These are phyloP conservation scores for Monilinia vaccinii-corymbosi DNA, from an alignment of 2,329 filamentous ascomycete genomes.

Conservation along the genomic window DNA sequence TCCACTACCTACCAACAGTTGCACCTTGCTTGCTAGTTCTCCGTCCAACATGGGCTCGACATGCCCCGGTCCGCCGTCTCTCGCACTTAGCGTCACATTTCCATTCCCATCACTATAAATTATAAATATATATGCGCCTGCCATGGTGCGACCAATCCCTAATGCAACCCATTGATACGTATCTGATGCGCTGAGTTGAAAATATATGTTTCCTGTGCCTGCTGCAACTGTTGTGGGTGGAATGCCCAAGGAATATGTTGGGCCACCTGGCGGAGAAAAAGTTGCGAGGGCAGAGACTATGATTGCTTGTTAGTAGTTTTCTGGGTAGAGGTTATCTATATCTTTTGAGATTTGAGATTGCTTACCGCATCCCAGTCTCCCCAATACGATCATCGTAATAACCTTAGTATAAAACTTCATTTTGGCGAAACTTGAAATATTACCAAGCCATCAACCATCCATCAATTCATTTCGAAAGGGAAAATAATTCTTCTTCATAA, in stretches of 20 bases:
- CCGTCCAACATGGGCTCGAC: slow-evolving; percentile 35
- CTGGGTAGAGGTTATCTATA: not conserved
- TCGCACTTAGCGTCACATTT: slow-evolving; percentile 46
- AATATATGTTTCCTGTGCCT: slow-evolving; percentile 42
- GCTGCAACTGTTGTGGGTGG: slow-evolving; percentile 8
- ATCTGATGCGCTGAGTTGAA: slow-evolving; percentile 46
- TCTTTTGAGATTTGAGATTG: not conserved
- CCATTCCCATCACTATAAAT: slow-evolving; percentile 44
- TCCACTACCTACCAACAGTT: slow-evolving; percentile 44
- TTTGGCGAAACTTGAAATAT: not conserved
- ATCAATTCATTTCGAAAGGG: not conserved
- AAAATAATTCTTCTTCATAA: not conserved
- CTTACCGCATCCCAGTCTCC: not conserved
- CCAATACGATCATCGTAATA: not conserved
- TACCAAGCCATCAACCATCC: not conserved
- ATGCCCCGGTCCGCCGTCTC: slow-evolving; percentile 35
- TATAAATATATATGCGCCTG: slow-evolving; percentile 48
- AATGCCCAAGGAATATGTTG: slow-evolving; percentile 20
- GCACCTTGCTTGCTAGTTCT: slow-evolving; percentile 30
- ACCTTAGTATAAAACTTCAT: not conserved
- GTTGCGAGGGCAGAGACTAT: not conserved
- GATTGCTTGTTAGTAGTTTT: not conserved
- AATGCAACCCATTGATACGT: slow-evolving; percentile 45
- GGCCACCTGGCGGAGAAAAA: slow-evolving; percentile 4
- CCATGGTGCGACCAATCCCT: slow-evolving; percentile 47